Base-by-base conservation (phyloP, 257 asterid genomes). In the Solanum pinnatisectum region DNA sequence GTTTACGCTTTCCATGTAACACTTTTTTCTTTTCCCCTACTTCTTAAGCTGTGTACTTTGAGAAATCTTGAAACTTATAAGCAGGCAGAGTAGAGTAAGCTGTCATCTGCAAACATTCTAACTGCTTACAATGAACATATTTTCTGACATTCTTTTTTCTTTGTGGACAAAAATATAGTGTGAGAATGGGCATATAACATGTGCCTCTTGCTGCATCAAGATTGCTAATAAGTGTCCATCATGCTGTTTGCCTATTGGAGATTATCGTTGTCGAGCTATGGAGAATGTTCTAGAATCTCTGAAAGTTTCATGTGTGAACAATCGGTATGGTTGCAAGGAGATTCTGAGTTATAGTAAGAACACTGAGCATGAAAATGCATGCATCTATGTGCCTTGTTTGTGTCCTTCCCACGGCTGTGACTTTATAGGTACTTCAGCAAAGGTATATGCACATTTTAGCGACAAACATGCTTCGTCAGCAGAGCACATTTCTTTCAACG, bases 181-280 rank as follows among this genome's bases (percentile, higher is more conserved):
- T 65, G 97, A 93, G 92, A 94, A 94, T 82, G 98, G 98, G 88
- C 98, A 95, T 78, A 85, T 95, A 90, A 94, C 98, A 60, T 96
- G 98, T 56, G 85, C 92, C 44, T 84, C 96, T 46, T 96, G 99
- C 94, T 93, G 96, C 92, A 49, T 59, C 87, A 92, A 71, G 88
- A 88, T 93, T 89, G 79, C 73, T 84, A 90, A 93, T 90, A 95
- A 87, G 89, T 96, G 98, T 84, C 92, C 94, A 44, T 91, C 81
- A 33, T 96, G 98, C 89, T 87, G 91, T 91, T 84, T 63, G 91
- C 95, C 94, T 42, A 94, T 92, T 30, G 98, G 98, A 88, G 90
- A 92, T 86, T 91, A 88, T 87, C 98, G 98, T 78, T 96, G 98
- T 92, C 93, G 94, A 76, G 96, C 93, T n/a, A 88, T 93, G 5